These are phyloP conservation scores for Colletotrichum zoysiae DNA, from an alignment of 2,329 filamentous ascomycete genomes.

Conservation along the genomic window DNA sequence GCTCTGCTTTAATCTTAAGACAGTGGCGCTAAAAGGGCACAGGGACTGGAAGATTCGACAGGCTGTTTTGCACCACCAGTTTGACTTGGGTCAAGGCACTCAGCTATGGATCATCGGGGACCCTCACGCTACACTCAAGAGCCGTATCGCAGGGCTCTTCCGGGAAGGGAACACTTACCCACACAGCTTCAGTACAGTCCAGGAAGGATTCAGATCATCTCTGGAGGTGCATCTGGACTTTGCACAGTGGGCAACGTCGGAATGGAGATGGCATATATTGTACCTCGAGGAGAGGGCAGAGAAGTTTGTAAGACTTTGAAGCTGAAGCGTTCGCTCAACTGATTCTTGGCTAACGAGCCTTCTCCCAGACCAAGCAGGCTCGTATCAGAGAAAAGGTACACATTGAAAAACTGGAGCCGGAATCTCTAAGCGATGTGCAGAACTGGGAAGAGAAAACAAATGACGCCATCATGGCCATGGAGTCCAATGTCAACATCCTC, in stretches of 20 bases:
- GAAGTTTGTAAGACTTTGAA: constrained; percentile 43
- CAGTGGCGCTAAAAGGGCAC: constrained; percentile 42
- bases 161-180: constrained; percentile 35
- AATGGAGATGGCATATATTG: constrained; percentile 44
- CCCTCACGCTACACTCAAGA: constrained; percentile 48
- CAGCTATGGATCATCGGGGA: constrained; percentile 58
- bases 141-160: constrained; percentile 1
- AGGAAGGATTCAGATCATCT: constrained; percentile 46
- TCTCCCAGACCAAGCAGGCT: constrained; percentile 1
- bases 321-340: background rate
- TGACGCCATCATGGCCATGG: constrained; percentile 52
- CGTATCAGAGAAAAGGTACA: constrained; percentile 5
- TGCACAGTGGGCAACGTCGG: constrained; percentile 41
- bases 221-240: background rate
- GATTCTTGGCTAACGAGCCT: too few species aligned
- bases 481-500: constrained; percentile 55
- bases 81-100: constrained; percentile 52
- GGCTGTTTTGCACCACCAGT: constrained; percentile 55
- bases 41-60: constrained; percentile 53
- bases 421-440: constrained; percentile 51
- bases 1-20: constrained; percentile 53
- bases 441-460: constrained; percentile 53
- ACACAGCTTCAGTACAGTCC: constrained; percentile 48
- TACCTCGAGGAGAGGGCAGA: constrained; percentile 37
- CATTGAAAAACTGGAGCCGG: background rate